These are phyloP conservation scores for Vitrella brassicaformis DNA, from an alignment of 73 alveolate species.

Conservation along the genomic window DNA sequence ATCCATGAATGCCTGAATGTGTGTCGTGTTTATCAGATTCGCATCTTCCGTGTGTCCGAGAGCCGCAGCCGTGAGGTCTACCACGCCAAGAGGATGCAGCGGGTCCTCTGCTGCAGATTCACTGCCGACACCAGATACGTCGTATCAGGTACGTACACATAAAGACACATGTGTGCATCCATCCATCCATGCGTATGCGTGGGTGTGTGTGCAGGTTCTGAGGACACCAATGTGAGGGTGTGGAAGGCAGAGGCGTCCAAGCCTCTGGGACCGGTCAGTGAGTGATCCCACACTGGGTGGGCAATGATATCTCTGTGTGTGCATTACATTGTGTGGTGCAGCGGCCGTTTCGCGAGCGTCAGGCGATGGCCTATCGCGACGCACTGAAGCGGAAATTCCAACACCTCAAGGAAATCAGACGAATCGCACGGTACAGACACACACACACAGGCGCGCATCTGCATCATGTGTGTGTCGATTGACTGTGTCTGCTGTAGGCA, in stretches of 20 bases:
- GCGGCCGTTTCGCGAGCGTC: slow-evolving; percentile 75
- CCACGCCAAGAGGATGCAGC: slow-evolving; percentile 94
- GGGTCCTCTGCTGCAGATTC: slow-evolving; percentile 73
- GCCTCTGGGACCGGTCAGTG: slow-evolving; percentile 66
- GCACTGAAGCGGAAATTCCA: slow-evolving; percentile 77
- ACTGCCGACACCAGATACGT: slow-evolving; percentile 83
- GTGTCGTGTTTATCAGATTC: too few relatives aligned
- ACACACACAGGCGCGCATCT: too few relatives aligned
- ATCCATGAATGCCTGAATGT: too few relatives aligned
- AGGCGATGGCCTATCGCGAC: slow-evolving; percentile 63
- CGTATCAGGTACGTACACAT: too few relatives aligned
- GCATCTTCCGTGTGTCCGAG: too few relatives aligned
- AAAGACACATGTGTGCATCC: too few relatives aligned
- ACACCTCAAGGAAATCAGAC: slow-evolving; percentile 71
- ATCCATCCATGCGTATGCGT: too few relatives aligned
- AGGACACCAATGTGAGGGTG: slow-evolving; percentile 88
- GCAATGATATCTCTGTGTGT: too few relatives aligned
- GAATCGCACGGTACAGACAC: slow-evolving; percentile 76
- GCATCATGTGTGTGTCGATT: too few relatives aligned
- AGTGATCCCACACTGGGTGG: too few relatives aligned
- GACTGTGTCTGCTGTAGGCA: too few relatives aligned
- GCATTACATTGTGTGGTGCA: too few relatives aligned
- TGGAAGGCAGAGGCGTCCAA: slow-evolving; percentile 88
- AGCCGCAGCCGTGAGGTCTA: slow-evolving; percentile 86
- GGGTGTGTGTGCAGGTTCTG: slow-evolving; percentile 93